Evolutionary conservation across 2,329 filamentous ascomycete genomes (phyloP), one percentile per base, ranked within the genome.

Genomic region (Lasiodiplodia sp.): DNA sequence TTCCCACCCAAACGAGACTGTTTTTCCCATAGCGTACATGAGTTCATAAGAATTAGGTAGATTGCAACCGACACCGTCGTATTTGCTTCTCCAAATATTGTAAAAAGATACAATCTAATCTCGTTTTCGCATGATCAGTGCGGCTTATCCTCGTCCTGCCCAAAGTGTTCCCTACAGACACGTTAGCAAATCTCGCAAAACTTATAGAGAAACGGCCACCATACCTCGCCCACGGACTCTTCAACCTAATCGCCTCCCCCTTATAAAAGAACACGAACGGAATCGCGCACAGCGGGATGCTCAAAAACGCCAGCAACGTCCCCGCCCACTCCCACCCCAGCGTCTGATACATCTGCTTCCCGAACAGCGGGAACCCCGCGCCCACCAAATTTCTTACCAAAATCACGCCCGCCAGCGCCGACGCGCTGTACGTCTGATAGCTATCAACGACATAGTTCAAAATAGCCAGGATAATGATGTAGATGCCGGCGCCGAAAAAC

Each of bases 261-360:
- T 73, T 75, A 49, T 75, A 77, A 63, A 79, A 81, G 67, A 81
- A 80, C 12, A 82, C 71, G 49, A 80, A 79, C 2, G 80, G 80
- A 28, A 80, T 78, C 3, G 78, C 78, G 2, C 79, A 75, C 23
- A 82, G 71, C 11, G 77, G 57, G 6, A 81, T 71, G 11, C 78
- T 77, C 25, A 82, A 62, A 55, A 82, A 81, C 0, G 75, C 80
- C 16, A 82, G 66, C 49, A 82, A 58, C 69, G 75, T 79, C 3
- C 76, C 76, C 1, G 78, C 80, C 79, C 79, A 82, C 66, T 75
- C 75, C 25, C 77, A 74, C 6, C 76, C 78, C 47, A 82, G 67
- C 6, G 72, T 72, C 44, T 76, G 67, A 55, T 81, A 82, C 72
- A 73, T 72, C 56, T 56, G 64, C 40, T 64, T 67, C 14, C 73